A percentile compares a stretch with the other conserved stretches of the same genome.
Conservation (phyloP, 192 early-diverging fungal species). For the Kickxella alabastrina region DNA sequence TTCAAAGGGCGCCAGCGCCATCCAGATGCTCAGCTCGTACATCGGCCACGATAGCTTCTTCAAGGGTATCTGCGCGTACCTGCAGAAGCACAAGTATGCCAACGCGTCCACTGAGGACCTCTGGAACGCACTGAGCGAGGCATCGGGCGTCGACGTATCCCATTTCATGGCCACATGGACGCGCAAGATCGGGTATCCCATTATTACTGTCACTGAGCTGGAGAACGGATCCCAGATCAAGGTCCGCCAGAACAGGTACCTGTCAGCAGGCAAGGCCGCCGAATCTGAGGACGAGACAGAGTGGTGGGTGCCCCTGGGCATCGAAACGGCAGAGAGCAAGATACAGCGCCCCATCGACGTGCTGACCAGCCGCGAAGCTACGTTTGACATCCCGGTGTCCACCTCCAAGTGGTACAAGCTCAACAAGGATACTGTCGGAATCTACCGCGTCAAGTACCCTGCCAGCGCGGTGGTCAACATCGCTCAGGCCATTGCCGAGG, state of each 20-base stretch:
- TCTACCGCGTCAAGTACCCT: conserved; percentile 84
- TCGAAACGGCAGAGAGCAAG: conserved; percentile 38
- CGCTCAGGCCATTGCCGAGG: conserved; percentile 52
- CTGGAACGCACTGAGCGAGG: conserved; percentile 76
- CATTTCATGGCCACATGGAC: conserved; percentile 89
- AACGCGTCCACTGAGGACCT: conserved; percentile 88
- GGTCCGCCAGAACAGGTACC: conserved; percentile 78
- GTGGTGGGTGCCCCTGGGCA: conserved; percentile 87
- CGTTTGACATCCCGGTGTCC: conserved; percentile 51
- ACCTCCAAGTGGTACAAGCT: conserved; percentile 73
- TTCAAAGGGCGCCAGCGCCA: conserved; percentile 89
- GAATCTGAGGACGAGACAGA: conserved; percentile 71
- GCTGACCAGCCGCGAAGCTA: conserved; percentile 48
- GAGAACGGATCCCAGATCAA: conserved; percentile 42
- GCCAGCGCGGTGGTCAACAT: conserved; percentile 54
- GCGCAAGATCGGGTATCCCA: conserved; percentile 78
- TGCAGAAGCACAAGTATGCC: conserved; percentile 76
- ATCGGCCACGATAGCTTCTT: conserved; percentile 67
- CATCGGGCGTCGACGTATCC: conserved; percentile 76
- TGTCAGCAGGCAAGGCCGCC: conserved; percentile 70
- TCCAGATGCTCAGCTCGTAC: conserved; percentile 85
- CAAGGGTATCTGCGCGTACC: conserved; percentile 67
- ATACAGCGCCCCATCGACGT: conserved; percentile 19
- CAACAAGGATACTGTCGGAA: conserved; percentile 73
- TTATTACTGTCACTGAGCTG: conserved; percentile 66